These are phyloP conservation scores for Lachancea dasiensis DNA, from an alignment of 805 yeast genomes.

Conservation along the genomic window DNA sequence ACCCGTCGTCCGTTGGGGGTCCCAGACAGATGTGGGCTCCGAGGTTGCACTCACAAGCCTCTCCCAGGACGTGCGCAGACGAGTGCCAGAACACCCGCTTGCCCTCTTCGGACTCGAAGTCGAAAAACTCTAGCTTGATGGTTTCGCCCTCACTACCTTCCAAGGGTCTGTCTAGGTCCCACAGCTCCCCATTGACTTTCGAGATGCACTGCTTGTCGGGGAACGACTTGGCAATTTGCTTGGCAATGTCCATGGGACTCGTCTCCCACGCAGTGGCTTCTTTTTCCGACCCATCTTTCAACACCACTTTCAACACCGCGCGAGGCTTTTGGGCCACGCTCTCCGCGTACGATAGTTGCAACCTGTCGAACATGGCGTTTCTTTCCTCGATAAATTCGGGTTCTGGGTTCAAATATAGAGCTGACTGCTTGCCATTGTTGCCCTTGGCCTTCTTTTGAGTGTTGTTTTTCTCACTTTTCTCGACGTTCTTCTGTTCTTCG, in stretches of 20 bases:
- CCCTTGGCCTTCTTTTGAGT: constrained; percentile 21
- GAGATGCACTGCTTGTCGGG: constrained; percentile 86
- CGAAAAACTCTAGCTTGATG: constrained; percentile 65
- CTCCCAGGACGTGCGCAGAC: constrained; percentile 96
- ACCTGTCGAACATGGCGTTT: constrained; percentile 67
- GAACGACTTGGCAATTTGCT: constrained; percentile 77
- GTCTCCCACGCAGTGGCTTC: constrained; percentile 86
- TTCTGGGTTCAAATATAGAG: constrained; percentile 60
- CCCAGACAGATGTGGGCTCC: constrained; percentile 93
- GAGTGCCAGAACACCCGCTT: constrained; percentile 98
- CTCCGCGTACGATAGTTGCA: constrained; percentile 72
- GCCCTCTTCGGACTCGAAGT: constrained; percentile 92
- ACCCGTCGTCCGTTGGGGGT: constrained; percentile 97
- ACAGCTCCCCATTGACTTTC: constrained; percentile 80
- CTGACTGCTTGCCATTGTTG: constrained; percentile 33
- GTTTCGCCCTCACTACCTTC: constrained; percentile 49
- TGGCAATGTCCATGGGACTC: constrained; percentile 80
- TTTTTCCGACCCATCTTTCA: constrained; percentile 79
- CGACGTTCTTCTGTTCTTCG: too few species aligned
- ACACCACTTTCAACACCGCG: constrained; percentile 66
- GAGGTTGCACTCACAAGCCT: constrained; percentile 92
- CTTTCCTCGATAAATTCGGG: constrained; percentile 83
- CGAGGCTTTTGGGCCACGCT: constrained; percentile 56
- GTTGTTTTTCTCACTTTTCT: too few species aligned
- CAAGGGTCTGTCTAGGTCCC: constrained; percentile 95